phyloP scores from a whole-genome alignment of 768 basidiomycete species.

The Leccinum sublutescens region DNA sequence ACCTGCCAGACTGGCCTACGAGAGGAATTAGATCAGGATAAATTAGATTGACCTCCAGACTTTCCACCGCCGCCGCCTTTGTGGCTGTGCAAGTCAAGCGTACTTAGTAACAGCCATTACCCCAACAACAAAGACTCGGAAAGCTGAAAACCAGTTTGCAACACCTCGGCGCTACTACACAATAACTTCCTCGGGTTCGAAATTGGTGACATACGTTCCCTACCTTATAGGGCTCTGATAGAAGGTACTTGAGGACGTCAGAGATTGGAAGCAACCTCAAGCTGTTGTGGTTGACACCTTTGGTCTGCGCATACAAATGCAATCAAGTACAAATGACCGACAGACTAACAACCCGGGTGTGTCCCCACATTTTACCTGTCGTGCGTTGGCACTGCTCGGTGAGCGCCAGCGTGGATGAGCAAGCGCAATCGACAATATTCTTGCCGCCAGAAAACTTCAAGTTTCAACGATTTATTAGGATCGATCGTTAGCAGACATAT shows the following conservation, averaged over 20 bases:
- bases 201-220: neutral
- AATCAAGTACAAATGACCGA: neutral
- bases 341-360: neutral
- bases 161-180: neutral
- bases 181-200: neutral
- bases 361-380: neutral
- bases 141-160: neutral
- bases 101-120: too few species aligned
- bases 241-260: neutral
- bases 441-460: neutral
- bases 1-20: neutral
- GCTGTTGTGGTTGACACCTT: neutral
- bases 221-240: neutral
- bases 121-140: neutral
- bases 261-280: neutral
- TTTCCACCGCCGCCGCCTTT: neutral
- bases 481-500: neutral
- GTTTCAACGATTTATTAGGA: neutral
- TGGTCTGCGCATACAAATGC: neutral
- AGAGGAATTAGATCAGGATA: neutral
- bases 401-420: neutral
- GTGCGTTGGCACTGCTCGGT: neutral
- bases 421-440: neutral
- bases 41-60: neutral
- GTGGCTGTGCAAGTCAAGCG: neutral